These are phyloP conservation scores for Nicotiana otophora DNA, from an alignment of 257 asterid species.

Conservation along the genomic window DNA sequence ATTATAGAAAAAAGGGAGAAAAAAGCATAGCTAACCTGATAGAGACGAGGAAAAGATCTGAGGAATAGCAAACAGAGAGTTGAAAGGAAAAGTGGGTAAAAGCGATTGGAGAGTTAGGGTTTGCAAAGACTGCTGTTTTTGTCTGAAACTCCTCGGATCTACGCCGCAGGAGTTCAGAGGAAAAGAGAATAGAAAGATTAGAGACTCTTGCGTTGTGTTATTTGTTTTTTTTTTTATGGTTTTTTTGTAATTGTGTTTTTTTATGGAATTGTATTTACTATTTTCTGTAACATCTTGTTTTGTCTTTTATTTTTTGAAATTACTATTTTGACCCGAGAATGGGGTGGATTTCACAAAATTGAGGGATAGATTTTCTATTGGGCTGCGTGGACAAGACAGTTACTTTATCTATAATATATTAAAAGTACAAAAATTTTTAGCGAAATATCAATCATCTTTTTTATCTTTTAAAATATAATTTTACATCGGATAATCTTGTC, in stretches of 20 bases:
- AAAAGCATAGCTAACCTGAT: constrained; percentile 8
- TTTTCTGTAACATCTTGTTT: background rate
- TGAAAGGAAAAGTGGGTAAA: background rate
- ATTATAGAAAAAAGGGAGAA: background rate
- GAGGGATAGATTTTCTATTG: background rate
- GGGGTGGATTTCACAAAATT: background rate
- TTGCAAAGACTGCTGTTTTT: constrained; percentile 11
- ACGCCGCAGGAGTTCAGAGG: constrained; percentile 40
- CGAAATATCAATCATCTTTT: too few species aligned
- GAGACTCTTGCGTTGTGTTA: background rate
- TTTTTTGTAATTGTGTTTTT: background rate
- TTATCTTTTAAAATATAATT: too few species aligned
- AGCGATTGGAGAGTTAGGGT: constrained; percentile 10
- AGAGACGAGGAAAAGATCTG: constrained; percentile 23
- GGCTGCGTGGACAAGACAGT: constrained; percentile 1
- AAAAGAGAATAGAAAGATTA: background rate
- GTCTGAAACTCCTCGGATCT: constrained; percentile 48
- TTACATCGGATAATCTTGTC: too few species aligned
- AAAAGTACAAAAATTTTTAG: too few species aligned
- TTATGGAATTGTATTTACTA: background rate
- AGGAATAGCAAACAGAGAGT: background rate
- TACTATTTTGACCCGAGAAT: constrained; percentile 9
- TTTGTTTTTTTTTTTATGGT: background rate
- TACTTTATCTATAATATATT: background rate
- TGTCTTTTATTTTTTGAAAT: constrained; percentile 12